Base-by-base conservation (phyloP, 2,329 filamentous ascomycete genomes). In the Alternaria viburni region DNA sequence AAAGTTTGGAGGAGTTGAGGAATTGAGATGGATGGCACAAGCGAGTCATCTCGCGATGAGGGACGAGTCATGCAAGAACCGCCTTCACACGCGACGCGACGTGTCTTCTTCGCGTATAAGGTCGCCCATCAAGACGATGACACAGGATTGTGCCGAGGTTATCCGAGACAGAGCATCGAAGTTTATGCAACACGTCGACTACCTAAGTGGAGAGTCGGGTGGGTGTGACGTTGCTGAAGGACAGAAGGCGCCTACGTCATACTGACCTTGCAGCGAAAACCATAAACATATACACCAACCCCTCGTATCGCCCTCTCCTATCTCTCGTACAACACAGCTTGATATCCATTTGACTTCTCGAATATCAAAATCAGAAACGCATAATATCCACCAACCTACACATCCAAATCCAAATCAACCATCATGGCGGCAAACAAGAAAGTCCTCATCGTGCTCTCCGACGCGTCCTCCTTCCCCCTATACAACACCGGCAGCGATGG, bases 381-480 rank as follows among this genome's bases (percentile, higher is more conserved):
- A n/a, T n/a, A n/a, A n/a, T n/a, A n/a, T n/a, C n/a, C n/a, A n/a
- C n/a, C 10, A 26, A 50, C 4, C 21, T 15, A 15, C 36, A 8
- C 26, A 12, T 17, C n/a, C 15, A 23, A 23, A 7, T n/a, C 17
- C 10, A 23, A 23, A 21, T n/a, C 28, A 47, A 3, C 26, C 56
- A 67, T 13, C 41, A 72, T 72, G 71, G 57, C 66, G n/a, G 50
- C 67, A 21, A 81, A 80, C 32, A 81, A 81, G 57, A 83, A 83
- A 64, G 71, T 83, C 57, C 81, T 84, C 65, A 82, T 84, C 64
- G 69, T 83, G 66, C 75, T 84, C 61, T 82, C 81, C 50, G 82
- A 83, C 61, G 80, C 81, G 6, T 62, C 77, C 54, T 81, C 83
- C 56, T 74, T 75, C 44, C 73, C 71, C 4, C 65, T 74, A 9